Base-by-base conservation (phyloP, 441 rosid genomes). In the Erysimum cheiri region DNA sequence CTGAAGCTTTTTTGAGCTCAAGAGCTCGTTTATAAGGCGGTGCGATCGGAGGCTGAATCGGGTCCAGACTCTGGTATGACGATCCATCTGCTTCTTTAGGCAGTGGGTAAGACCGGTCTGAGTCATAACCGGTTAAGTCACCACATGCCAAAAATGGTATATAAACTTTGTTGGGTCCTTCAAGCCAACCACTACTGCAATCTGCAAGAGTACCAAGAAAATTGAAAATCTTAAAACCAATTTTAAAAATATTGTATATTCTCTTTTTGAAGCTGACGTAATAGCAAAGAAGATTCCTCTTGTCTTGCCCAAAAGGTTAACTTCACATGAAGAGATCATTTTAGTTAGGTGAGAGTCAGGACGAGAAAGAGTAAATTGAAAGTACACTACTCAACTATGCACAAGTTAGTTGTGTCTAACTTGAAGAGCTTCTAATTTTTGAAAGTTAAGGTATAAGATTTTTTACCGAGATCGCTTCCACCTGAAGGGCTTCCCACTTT, bases 141-240 rank as follows among this genome's bases (percentile, higher is more conserved):
- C 97, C 95, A 15, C 98, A 91, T 15, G 99, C 98, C 73, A 93
- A 60, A 77, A 96, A 96, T 33, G 94, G 98, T 72, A 96, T 93
- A 72, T 88, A 92, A 58, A 92, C 92, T 84, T 90, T 92, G 63
- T 88, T 89, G 4, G 96, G 87, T 44, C 98, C 95, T 87, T 95
- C 96, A 74, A 91, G 80, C 96, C 93, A 89, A 52, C 87, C 97
- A 69, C 93, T 92, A 77, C 90, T 85, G 86, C 98, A 95, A 86
- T 95, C 97, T 95, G 89, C 44, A 60, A 24, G 47, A 63, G 60
- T 36, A 58, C 43, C 53, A 48, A 31, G 33, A 74, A 67, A 15
- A 65, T 14, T 8, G 12, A 33, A 33, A 32, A 32, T 53, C 48
- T 47, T 7, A 32, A 4, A 32, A 5, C 28, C 28, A 26, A 26